These are phyloP conservation scores for Xylariaceae sp. DNA, from an alignment of 2,329 filamentous ascomycete genomes.

Conservation along the genomic window DNA sequence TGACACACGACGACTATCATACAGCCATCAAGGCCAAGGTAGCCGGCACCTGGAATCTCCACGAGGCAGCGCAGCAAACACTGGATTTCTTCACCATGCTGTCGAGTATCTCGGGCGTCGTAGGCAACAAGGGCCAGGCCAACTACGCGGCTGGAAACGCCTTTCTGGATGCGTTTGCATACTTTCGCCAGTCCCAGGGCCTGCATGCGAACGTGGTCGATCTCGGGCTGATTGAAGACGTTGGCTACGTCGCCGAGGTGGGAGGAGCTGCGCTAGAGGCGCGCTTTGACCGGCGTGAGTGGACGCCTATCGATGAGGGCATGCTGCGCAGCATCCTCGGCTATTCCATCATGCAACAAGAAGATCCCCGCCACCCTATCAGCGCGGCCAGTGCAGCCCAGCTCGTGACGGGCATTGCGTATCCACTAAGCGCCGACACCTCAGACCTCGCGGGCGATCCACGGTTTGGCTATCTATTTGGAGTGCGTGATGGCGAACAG, in stretches of 20 bases:
- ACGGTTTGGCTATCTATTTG: conserved; percentile 33
- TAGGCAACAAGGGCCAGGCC: conserved; percentile 45
- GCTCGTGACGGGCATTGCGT: conserved; percentile 33
- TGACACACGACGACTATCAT: conserved; percentile 42
- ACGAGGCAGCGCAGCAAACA: conserved; percentile 29
- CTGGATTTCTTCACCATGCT: conserved; percentile 47
- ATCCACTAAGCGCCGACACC: conserved; percentile 33
- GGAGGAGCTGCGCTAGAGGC: neutral
- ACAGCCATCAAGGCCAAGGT: conserved; percentile 43
- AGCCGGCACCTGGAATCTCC: conserved; percentile 46
- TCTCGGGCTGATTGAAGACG: conserved; percentile 45
- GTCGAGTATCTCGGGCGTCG: conserved; percentile 42
- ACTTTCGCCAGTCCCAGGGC: conserved; percentile 42
- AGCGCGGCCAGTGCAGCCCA: conserved; percentile 17
- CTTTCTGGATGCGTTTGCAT: conserved; percentile 47
- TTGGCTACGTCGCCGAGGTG: conserved; percentile 39
- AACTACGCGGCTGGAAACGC: conserved; percentile 50
- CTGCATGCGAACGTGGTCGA: conserved; percentile 45
- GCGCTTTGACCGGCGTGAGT: conserved; percentile 20
- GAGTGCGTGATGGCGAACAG: neutral
- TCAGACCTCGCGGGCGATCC: conserved; percentile 34
- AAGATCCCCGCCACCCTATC: neutral
- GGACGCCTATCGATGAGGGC: conserved; percentile 28
- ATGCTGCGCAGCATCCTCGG: conserved; percentile 26
- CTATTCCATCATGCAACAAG: conserved; percentile 33